Conservation (phyloP, 768 basidiomycete species). For the Nidula microcarpa region DNA sequence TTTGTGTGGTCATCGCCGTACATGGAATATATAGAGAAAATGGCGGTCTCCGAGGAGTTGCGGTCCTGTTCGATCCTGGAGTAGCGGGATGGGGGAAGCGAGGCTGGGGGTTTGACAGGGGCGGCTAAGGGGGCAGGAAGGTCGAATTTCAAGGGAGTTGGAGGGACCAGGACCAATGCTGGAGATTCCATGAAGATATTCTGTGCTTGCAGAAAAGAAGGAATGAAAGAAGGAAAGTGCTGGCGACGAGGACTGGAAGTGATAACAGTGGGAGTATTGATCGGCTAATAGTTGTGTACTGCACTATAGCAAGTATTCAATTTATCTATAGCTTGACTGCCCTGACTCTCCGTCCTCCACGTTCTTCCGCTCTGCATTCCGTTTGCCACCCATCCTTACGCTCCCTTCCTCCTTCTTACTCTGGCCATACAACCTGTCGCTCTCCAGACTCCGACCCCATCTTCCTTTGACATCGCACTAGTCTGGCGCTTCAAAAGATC, state of each 20-base stretch:
- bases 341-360: too few species aligned
- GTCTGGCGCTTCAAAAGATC: too few species aligned
- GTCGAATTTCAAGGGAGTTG: constrained; percentile 22
- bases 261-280: background rate
- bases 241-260: background rate
- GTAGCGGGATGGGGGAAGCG: constrained; percentile 26
- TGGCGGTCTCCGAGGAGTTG: constrained; percentile 67
- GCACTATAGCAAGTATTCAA: too few species aligned
- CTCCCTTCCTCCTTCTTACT: too few species aligned
- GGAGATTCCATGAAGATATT: constrained; percentile 30
- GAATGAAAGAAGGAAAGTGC: constrained; percentile 1
- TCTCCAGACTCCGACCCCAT: too few species aligned
- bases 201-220: background rate
- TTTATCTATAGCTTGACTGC: too few species aligned
- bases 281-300: too few species aligned
- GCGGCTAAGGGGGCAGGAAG: constrained; percentile 12
- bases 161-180: constrained; percentile 32
- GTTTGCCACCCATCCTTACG: too few species aligned
- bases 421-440: too few species aligned
- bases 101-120: constrained; percentile 23
- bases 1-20: constrained; percentile 56
- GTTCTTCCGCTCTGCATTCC: too few species aligned
- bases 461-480: too few species aligned
- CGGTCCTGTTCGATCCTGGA: constrained; percentile 40
- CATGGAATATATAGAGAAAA: constrained; percentile 86